Evolutionary conservation across 2,329 filamentous ascomycete species (phyloP).

Genomic region (Fusarium illudens): DNA sequence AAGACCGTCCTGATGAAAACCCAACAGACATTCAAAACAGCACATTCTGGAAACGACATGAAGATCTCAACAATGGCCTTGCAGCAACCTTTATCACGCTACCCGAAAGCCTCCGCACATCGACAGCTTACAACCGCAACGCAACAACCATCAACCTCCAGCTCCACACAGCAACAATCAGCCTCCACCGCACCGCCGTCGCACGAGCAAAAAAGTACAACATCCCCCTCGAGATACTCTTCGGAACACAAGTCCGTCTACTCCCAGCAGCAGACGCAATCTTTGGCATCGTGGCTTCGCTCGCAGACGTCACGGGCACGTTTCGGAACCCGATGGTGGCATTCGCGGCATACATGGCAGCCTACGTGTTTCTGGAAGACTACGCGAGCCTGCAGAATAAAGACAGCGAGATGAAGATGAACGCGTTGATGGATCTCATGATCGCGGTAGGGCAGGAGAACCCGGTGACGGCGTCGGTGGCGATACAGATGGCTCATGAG

Average conservation of each 20-base stretch:
- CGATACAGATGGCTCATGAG: conserved; percentile 74
- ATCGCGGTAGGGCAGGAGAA: conserved; percentile 70
- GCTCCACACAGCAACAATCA: conserved; percentile 84
- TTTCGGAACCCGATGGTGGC: conserved; percentile 76
- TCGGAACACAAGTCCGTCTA: conserved; percentile 70
- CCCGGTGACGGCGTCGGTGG: conserved; percentile 72
- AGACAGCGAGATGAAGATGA: conserved; percentile 60
- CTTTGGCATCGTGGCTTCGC: conserved; percentile 73
- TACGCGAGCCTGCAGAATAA: conserved; percentile 68
- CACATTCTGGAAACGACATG: conserved; percentile 83
- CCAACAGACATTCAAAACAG: conserved; percentile 51
- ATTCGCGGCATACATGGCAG: conserved; percentile 76
- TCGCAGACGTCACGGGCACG: conserved; percentile 45
- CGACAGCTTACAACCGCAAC: conserved; percentile 71
- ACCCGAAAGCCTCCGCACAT: conserved; percentile 74
- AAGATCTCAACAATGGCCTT: conserved; percentile 78
- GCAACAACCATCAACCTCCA: conserved; percentile 84
- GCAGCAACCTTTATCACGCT: conserved; percentile 77
- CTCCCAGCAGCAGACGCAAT: conserved; percentile 83
- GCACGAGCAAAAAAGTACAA: conserved; percentile 66
- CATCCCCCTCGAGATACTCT: background rate
- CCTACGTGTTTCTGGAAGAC: conserved; percentile 76
- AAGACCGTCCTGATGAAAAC: conserved; percentile 67
- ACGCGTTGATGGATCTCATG: conserved; percentile 74
- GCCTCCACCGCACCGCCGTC: conserved; percentile 83